Conservation (phyloP, 2,329 filamentous ascomycete genomes). For the Aspergillus novoparasiticus region DNA sequence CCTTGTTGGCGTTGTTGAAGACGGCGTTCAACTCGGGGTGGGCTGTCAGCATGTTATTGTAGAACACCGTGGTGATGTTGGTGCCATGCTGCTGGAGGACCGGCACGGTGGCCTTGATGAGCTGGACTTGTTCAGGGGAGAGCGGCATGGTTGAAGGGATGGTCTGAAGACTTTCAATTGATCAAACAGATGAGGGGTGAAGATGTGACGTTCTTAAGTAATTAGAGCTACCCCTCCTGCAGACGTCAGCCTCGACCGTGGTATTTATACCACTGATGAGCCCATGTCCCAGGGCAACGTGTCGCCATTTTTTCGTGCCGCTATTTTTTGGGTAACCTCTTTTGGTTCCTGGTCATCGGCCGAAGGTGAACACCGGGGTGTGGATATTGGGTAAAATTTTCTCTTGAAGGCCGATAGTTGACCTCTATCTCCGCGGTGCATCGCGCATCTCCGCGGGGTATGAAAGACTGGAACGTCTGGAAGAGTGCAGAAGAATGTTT, state of each 20-base stretch:
- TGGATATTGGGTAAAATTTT: not conserved
- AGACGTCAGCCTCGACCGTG: too few species aligned
- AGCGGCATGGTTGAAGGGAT: not conserved
- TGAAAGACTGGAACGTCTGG: too few species aligned
- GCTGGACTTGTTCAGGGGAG: not conserved
- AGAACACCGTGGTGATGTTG: conserved; percentile 71
- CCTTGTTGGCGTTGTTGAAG: conserved; percentile 73
- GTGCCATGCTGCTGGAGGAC: conserved; percentile 68
- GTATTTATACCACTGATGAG: not conserved
- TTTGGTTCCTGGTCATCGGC: not conserved
- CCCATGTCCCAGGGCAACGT: not conserved
- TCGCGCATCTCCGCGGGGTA: not conserved
- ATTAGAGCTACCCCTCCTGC: not conserved
- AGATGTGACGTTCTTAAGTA: not conserved
- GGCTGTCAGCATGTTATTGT: conserved; percentile 66
- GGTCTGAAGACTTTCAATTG: not conserved
- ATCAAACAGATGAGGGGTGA: not conserved
- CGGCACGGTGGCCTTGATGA: conserved; percentile 62
- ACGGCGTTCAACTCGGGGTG: conserved; percentile 68
- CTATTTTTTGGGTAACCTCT: not conserved
- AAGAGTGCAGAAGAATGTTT: too few species aligned
- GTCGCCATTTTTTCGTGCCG: not conserved
- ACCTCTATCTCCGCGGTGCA: not conserved
- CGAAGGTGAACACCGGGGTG: not conserved
- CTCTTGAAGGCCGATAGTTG: not conserved